Conservation (phyloP, 176 grass and related monocot genomes). For the Carex littledalei region DNA sequence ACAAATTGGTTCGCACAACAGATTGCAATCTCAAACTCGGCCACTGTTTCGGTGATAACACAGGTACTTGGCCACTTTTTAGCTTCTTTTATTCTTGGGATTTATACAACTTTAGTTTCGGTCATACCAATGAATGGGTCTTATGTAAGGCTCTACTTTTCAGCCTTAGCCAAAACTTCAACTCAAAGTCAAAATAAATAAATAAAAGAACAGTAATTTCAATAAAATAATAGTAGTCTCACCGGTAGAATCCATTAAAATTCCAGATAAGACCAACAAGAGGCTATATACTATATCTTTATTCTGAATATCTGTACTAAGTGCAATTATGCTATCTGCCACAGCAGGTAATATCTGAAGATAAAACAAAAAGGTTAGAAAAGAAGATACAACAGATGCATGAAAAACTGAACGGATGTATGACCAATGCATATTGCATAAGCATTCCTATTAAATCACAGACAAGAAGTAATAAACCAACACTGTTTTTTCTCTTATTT, state of each 20-base stretch:
- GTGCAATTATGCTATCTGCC: conserved; percentile 59
- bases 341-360: conserved; percentile 62
- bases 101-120: neutral
- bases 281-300: conserved; percentile 81
- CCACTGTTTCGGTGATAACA: neutral
- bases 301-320: conserved; percentile 44
- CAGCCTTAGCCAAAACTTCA: neutral
- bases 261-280: conserved; percentile 80
- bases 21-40: neutral
- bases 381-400: neutral
- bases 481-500: neutral
- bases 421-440: neutral
- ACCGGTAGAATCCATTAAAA: conserved; percentile 89
- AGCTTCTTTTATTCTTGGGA: neutral
- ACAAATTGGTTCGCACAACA: neutral
- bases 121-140: too few relatives aligned
- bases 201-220: neutral
- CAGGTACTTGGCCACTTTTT: neutral
- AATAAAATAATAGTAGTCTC: conserved; percentile 31
- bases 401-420: neutral
- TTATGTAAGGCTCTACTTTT: neutral
- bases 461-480: neutral
- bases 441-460: neutral
- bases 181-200: conserved; percentile 23
- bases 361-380: conserved; percentile 20